A percentile compares a stretch with the other conserved stretches of the same genome.
These are phyloP conservation scores for Raddia distichophylla DNA, from an alignment of 176 grass and related monocot species.

Conservation along the genomic window DNA sequence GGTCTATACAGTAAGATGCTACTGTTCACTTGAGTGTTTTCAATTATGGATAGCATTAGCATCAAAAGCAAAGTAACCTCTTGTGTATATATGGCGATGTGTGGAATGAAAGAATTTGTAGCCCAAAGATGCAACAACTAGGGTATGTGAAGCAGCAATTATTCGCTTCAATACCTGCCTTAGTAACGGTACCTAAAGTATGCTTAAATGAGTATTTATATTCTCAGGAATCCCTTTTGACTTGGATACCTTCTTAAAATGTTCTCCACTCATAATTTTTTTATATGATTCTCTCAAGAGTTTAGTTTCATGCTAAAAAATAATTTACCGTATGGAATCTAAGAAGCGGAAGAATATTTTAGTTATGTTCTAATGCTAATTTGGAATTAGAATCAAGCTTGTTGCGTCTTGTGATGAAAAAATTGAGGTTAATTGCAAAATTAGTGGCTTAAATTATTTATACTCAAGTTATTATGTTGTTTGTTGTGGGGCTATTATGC, in stretches of 20 bases:
- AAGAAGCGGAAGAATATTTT: neutral
- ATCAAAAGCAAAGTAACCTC: neutral
- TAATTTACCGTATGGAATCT: neutral
- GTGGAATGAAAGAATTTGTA: neutral
- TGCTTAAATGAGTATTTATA: neutral
- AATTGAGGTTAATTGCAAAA: neutral
- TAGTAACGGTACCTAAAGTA: neutral
- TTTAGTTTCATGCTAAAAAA: neutral
- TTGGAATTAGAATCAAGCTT: neutral
- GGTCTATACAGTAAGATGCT: too few relatives aligned
- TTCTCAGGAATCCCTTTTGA: neutral
- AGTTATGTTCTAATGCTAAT: neutral
- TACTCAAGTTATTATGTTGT: neutral
- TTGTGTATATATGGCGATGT: neutral
- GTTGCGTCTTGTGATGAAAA: neutral
- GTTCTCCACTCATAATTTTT: neutral
- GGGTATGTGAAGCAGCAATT: too few relatives aligned
- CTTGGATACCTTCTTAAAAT: neutral
- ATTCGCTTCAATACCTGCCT: neutral
- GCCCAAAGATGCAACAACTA: neutral
- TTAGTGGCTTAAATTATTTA: neutral
- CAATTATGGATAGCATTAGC: neutral
- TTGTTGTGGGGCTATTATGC: neutral
- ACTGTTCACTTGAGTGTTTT: too few relatives aligned
- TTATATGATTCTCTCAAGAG: neutral